Conservation (phyloP, 139 green algal genomes). For the Asterochloris sp. region DNA sequence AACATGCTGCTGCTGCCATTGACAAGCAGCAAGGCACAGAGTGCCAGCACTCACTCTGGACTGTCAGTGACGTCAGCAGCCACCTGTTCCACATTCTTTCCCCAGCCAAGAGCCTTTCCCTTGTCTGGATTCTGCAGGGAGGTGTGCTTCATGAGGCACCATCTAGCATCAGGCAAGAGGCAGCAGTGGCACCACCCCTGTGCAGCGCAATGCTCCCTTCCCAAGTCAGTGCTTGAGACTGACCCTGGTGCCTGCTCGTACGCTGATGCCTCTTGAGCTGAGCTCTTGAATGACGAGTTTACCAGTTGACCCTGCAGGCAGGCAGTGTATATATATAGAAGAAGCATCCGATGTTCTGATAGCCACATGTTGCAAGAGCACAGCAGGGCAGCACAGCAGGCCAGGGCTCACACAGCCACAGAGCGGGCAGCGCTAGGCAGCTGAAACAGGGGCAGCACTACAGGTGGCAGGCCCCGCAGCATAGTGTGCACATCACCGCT, state of each 20-base stretch:
- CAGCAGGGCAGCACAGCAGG: too few relatives aligned
- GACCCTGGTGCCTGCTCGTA: conserved; percentile 45
- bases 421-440: too few relatives aligned
- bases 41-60: conserved; percentile 12
- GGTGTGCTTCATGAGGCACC: not conserved
- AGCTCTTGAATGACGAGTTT: conserved; percentile 48
- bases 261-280: conserved; percentile 33
- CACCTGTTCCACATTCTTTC: conserved; percentile 35
- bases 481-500: too few relatives aligned
- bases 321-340: too few relatives aligned
- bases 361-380: too few relatives aligned
- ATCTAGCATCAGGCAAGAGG: not conserved
- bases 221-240: not conserved
- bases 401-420: too few relatives aligned
- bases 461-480: too few relatives aligned
- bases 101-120: conserved; percentile 33
- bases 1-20: too few relatives aligned
- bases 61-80: conserved; percentile 47
- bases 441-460: too few relatives aligned
- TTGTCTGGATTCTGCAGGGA: conserved; percentile 49
- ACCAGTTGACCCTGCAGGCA: conserved; percentile 25
- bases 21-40: not conserved
- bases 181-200: too few relatives aligned
- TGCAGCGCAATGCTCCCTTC: too few relatives aligned
- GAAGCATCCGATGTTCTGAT: too few relatives aligned